Evolutionary conservation across 345 rosid genomes (phyloP).

Genomic region (Combretum micranthum): DNA sequence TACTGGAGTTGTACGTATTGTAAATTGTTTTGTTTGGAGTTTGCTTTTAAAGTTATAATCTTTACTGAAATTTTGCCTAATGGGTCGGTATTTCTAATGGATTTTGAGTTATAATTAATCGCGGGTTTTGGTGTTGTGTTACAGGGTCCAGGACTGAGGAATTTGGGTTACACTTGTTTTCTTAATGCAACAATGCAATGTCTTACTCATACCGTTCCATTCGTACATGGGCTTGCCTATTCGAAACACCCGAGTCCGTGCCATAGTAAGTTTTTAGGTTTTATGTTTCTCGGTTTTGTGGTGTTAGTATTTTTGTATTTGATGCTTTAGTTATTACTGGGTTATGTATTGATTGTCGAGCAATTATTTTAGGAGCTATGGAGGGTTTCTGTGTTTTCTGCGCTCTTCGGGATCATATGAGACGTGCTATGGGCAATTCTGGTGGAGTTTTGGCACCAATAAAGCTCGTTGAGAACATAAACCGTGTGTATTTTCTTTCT

Average conservation of each 20-base stretch:
- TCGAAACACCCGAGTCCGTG: constrained; percentile 37
- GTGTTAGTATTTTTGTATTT: background rate
- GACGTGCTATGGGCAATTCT: constrained; percentile 35
- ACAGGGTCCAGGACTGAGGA: constrained; percentile 82
- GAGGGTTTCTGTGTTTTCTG: constrained; percentile 53
- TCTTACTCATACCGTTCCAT: constrained; percentile 76
- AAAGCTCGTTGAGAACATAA: constrained; percentile 42
- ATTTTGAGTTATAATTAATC: no score
- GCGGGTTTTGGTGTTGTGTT: constrained; percentile 1
- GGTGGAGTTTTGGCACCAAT: constrained; percentile 41
- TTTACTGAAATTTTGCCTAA: no score
- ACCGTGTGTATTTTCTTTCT: constrained; percentile 46
- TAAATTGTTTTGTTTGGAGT: background rate
- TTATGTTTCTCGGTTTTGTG: background rate
- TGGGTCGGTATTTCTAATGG: no score
- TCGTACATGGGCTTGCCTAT: constrained; percentile 46
- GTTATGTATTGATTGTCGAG: background rate
- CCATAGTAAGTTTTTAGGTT: constrained; percentile 20
- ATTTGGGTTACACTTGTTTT: constrained; percentile 83
- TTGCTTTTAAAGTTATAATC: no score
- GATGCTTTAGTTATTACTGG: background rate
- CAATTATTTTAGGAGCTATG: constrained; percentile 35
- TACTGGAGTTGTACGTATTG: constrained; percentile 7
- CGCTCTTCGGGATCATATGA: constrained; percentile 45
- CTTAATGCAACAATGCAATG: constrained; percentile 84